phyloP scores from a whole-genome alignment of 768 basidiomycete species.

The Naganishia vishniacii region DNA sequence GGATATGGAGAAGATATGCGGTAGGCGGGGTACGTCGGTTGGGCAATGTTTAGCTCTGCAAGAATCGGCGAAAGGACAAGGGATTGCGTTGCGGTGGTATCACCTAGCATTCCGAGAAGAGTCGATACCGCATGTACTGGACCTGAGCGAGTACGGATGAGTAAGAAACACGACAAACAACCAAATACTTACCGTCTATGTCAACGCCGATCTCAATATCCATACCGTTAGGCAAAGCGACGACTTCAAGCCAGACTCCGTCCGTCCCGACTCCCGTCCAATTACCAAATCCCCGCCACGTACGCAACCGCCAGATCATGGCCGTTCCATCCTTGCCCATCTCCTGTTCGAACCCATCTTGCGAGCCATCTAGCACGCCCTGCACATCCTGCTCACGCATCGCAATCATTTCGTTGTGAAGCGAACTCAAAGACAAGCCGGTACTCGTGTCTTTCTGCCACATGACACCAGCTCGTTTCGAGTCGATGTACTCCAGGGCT shows the following conservation, averaged over 20 bases:
- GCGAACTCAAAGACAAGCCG: not conserved
- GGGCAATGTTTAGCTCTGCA: conserved; percentile 18
- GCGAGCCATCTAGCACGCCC: conserved; percentile 6
- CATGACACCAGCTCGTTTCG: not conserved
- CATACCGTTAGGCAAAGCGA: conserved; percentile 26
- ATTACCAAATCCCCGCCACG: conserved; percentile 44
- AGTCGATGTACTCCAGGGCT: not conserved
- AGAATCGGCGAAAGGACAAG: conserved; percentile 45
- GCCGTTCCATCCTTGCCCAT: not conserved
- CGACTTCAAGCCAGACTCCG: conserved; percentile 24
- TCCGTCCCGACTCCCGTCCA: conserved; percentile 34
- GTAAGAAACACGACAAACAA: not conserved
- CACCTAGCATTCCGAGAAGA: conserved; percentile 36
- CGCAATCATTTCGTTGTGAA: conserved; percentile 5
- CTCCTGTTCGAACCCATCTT: conserved; percentile 4
- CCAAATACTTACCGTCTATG: conserved; percentile 31
- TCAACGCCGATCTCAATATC: conserved; percentile 41
- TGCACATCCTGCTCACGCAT: conserved; percentile 12
- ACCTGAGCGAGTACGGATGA: conserved; percentile 24
- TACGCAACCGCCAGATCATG: conserved; percentile 32
- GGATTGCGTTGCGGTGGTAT: conserved; percentile 40
- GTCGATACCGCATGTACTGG: conserved; percentile 34
- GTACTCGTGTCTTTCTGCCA: conserved; percentile 9
- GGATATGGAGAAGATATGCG: conserved; percentile 38
- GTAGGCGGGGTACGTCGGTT: conserved; percentile 48